phyloP scores from a whole-genome alignment of 2,329 filamentous ascomycete genomes.

The Fusarium tricinctum region DNA sequence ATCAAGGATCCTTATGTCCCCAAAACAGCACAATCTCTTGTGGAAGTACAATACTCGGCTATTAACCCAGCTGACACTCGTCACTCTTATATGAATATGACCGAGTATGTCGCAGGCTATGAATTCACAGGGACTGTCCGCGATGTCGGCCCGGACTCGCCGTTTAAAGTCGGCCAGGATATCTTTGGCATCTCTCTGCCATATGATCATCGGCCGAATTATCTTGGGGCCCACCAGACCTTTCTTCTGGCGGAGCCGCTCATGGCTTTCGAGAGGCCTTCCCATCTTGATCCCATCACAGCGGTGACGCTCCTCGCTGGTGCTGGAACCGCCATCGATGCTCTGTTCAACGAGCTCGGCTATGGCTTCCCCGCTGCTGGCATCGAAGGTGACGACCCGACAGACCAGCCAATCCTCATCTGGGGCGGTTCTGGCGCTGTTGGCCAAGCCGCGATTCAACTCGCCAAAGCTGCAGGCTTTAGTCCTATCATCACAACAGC shows the following conservation, averaged over 20 bases:
- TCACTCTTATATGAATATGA: conserved; percentile 21
- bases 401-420: conserved; percentile 1
- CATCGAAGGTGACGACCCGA: neutral
- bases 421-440: conserved; percentile 25
- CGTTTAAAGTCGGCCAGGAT: conserved; percentile 13
- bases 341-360: neutral
- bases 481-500: conserved; percentile 21
- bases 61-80: conserved; percentile 38
- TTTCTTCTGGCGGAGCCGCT: conserved; percentile 23
- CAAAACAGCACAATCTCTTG: conserved; percentile 5
- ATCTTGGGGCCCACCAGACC: conserved; percentile 33
- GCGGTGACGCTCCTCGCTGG: conserved; percentile 3
- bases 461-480: conserved; percentile 25
- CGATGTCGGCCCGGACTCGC: conserved; percentile 3
- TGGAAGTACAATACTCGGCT: conserved; percentile 34
- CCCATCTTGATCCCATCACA: conserved; percentile 10
- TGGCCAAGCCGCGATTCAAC: conserved; percentile 19
- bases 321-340: neutral
- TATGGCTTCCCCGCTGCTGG: conserved; percentile 9
- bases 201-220: conserved; percentile 14
- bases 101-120: conserved; percentile 22
- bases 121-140: conserved; percentile 23
- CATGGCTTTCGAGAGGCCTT: conserved; percentile 8
- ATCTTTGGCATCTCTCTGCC: conserved; percentile 24
- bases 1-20: conserved; percentile 11